These are phyloP conservation scores for Scheffersomyces illinoinensis DNA, from an alignment of 1,139 yeast genomes.

Conservation along the genomic window DNA sequence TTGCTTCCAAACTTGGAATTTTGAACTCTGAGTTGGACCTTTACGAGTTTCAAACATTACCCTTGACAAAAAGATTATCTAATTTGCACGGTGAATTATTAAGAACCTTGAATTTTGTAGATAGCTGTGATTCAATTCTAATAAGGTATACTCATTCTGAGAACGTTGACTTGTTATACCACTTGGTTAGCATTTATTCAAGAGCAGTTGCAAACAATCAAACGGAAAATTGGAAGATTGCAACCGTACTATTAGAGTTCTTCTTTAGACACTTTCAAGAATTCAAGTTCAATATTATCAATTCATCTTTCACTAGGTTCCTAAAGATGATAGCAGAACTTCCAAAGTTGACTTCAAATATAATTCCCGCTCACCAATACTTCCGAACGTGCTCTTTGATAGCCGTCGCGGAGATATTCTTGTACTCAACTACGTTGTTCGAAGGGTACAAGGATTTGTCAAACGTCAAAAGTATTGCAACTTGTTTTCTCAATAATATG, in stretches of 20 bases:
- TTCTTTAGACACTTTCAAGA: slow-evolving; percentile 15
- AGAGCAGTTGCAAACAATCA: slow-evolving; percentile 21
- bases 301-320: slow-evolving; percentile 21
- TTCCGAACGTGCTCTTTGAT: slow-evolving; percentile 7
- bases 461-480: slow-evolving; percentile 9
- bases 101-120: slow-evolving; percentile 22
- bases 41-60: slow-evolving; percentile 18
- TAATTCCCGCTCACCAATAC: slow-evolving; percentile 6
- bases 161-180: slow-evolving; percentile 26
- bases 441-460: slow-evolving; percentile 38
- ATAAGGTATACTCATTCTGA: slow-evolving; percentile 25
- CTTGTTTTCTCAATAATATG: not conserved
- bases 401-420: slow-evolving; percentile 7
- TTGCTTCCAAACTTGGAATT: slow-evolving; percentile 34
- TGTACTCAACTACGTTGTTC: slow-evolving; percentile 14
- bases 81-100: slow-evolving; percentile 30
- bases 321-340: slow-evolving; percentile 22
- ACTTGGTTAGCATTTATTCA: slow-evolving; percentile 31
- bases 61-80: slow-evolving; percentile 24
- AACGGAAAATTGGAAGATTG: slow-evolving; percentile 30
- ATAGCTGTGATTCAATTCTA: slow-evolving; percentile 19
- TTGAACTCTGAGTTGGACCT: slow-evolving; percentile 25
- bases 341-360: slow-evolving; percentile 4
- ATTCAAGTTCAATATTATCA: slow-evolving; percentile 19
- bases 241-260: slow-evolving; percentile 25